Base-by-base conservation (phyloP, 192 early-diverging fungal species). In the Podochytrium sp. region DNA sequence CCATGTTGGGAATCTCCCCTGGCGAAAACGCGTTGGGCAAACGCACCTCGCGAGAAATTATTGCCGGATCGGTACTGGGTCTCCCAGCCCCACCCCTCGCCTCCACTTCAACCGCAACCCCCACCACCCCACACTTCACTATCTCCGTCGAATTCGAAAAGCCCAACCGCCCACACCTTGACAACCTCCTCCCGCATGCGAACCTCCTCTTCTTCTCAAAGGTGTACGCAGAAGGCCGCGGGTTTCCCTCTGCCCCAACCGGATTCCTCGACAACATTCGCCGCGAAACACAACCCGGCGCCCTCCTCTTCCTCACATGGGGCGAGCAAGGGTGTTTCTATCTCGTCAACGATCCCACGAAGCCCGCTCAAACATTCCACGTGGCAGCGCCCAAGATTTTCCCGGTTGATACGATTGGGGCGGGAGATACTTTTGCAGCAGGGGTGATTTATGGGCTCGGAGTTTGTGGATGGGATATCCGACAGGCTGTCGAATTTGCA, bases 61-160 rank as follows among this genome's bases (percentile, higher is more conserved):
- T 25, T 55, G 12, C 52, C 23, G 23, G 23, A 20, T 7, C 10
- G 10, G 52, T 55, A 29, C 7, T 55, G 10, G 16, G 5, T 27
- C 7, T 29, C 10, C 52, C 52, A 55, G 10, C 52, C 5, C 7
- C 52, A 55, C 16, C 52, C 7, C 10, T 25, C 16, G 30, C 52
- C 20, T 27, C 52, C 23, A 5, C 20, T 20, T 23, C 52, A 20
- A 25, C 10, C 23, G 7, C 52, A 25, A 47, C 43, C 10, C 10
- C 43, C 43, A 47, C 43, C 12, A 47, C 43, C 42, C 59, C 61
- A 2, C 75, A 76, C 39, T 56, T 87, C 50, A 90, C 85, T 4
- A 84, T 91, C 38, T 87, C 85, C n/a, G 84, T 90, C 12, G 90
- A 91, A 77, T 81, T 91, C 50, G 90, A 91, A 62, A 91, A 91